A percentile compares a stretch with the other conserved stretches of the same genome.
phyloP scores from a whole-genome alignment of 2,329 filamentous ascomycete genomes.

The Fonsecaea erecta region DNA sequence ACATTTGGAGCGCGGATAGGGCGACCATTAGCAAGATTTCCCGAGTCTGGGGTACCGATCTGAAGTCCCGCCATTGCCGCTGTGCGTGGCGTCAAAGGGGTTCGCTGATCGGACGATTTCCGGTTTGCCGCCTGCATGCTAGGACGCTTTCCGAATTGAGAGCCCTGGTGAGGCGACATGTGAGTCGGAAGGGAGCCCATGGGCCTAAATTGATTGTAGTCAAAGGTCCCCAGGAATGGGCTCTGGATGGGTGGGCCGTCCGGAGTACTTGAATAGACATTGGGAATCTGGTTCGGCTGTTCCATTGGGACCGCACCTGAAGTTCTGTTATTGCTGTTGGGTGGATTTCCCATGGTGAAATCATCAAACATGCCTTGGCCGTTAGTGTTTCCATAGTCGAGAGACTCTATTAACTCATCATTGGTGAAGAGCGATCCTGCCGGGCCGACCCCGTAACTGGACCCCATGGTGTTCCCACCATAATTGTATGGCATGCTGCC shows the following conservation, averaged over 20 bases:
- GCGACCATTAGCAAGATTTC: constrained; percentile 71
- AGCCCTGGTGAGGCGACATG: constrained; percentile 42
- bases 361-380: constrained; percentile 33
- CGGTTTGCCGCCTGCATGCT: constrained; percentile 69
- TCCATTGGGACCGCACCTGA: constrained; percentile 61
- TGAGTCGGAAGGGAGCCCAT: constrained; percentile 50
- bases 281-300: constrained; percentile 69
- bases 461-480: constrained; percentile 66
- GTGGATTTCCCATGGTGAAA: constrained; percentile 38
- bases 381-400: constrained; percentile 47
- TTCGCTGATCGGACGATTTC: constrained; percentile 74
- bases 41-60: constrained; percentile 71
- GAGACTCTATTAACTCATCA: constrained; percentile 74
- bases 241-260: constrained; percentile 92
- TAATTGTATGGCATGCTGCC: constrained; percentile 62
- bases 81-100: constrained; percentile 86
- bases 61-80: constrained; percentile 73
- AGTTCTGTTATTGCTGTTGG: constrained; percentile 59
- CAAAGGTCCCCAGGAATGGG: constrained; percentile 78
- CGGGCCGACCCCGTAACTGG: constrained; percentile 76
- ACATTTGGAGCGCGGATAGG: constrained; percentile 72
- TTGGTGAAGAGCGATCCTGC: constrained; percentile 73
- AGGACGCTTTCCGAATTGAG: constrained; percentile 61
- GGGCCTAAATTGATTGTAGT: constrained; percentile 74
- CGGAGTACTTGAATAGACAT: constrained; percentile 86